Evolutionary conservation across 129 eudicot genomes (phyloP), one percentile per base, ranked within the genome.

Genomic region (Helianthus tuberosus): DNA sequence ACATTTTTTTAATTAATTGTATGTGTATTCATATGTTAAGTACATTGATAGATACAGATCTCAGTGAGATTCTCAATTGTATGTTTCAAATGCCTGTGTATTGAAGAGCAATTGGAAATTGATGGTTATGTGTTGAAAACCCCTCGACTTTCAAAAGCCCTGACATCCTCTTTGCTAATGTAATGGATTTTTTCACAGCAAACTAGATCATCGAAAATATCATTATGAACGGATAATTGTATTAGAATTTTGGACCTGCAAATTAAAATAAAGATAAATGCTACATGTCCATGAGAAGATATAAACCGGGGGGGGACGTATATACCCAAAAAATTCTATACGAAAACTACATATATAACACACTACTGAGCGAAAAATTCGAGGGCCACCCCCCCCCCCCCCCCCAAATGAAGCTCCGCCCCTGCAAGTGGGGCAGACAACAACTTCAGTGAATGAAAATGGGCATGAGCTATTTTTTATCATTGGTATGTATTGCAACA

Each of bases 391-490:
- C n/a, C n/a, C n/a, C n/a, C n/a, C n/a, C n/a, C n/a, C n/a, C n/a
- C n/a, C n/a, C n/a, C n/a, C n/a, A n/a, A n/a, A n/a, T n/a, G n/a
- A n/a, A n/a, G n/a, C n/a, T n/a, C n/a, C n/a, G n/a, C n/a, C n/a
- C n/a, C n/a, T n/a, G n/a, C n/a, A n/a, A n/a, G n/a, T n/a, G n/a
- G n/a, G n/a, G n/a, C 89, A 84, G 79, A 86, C 84, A 52, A 83
- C 89, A 68, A 77, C 87, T 43, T 86, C 96, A 41, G 80, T 83
- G 25, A 49, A 87, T 63, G 94, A 85, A 75, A 83, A 80, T 85
- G 79, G 77, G 68, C 86, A 83, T 65, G 88, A 84, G 86, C 96
- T 90, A 62, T 97, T 97, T 72, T 95, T 95, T 87, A 84, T 95
- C 71, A 95, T 95, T 61, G 99, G 97, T 91, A 85, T 16, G 86